Evolutionary conservation across 2,329 filamentous ascomycete genomes (phyloP), one percentile per base, ranked within the genome.

Genomic region (Cercospora sp.): DNA sequence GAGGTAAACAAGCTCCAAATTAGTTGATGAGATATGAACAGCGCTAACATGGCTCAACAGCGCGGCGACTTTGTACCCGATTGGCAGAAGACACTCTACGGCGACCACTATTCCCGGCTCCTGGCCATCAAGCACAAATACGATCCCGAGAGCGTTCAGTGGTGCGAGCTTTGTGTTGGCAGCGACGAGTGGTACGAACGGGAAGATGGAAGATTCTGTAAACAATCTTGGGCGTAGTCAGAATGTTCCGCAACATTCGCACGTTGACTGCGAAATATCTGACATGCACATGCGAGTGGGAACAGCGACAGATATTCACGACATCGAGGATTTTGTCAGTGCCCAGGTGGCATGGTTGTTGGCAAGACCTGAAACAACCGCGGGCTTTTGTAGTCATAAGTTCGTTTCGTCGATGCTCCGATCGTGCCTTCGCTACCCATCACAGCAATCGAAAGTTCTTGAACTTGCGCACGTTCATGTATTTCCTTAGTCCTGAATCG

Each of bases 1-100:
- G 81, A 82, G 64, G 75, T 48, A 28, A 58, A 58, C 31, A 65
- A 33, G 31, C 23, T 26, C 65, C 10, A 39, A 48, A n/a, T 36
- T 53, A 20, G 23, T 6, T 13, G 12, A 3, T 3, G 26, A 36
- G 57, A 3, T 18, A 13, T 31, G n/a, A 20, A 61, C 2, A 13
- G 12, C 12, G n/a, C 26, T 23, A n/a, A n/a, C 4, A 4, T 13
- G 5, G 39, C 13, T 33, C 12, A 18, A 64, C 13, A 48, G 28
- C 31, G 59, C 5, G 20, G 28, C 59, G 18, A 61, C 12, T 42
- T 45, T 7, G 59, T 36, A 8, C 59, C 59, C 7, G 36, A 69
- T 26, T 71, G 60, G 61, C 64, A 69, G 26, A 51, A 63, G 18
- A 53, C 60, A 5, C 66, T 69, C 60, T 71, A 66, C 26, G 67